Evolutionary conservation across 2,329 filamentous ascomycete genomes (phyloP).

Genomic region (Calonectria multiphialidica): DNA sequence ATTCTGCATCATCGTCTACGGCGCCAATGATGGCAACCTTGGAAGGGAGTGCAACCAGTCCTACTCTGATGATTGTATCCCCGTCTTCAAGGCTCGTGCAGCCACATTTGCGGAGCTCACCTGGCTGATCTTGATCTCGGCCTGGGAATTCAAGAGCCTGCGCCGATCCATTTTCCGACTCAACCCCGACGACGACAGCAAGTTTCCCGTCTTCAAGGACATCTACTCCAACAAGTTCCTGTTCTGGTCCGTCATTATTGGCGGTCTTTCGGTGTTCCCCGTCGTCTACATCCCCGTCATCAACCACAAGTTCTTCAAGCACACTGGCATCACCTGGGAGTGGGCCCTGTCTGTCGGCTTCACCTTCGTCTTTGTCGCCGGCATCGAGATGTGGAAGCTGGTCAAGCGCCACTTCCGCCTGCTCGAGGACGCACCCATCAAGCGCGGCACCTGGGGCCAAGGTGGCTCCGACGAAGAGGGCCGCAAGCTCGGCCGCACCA

Average conservation of each 20-base stretch:
- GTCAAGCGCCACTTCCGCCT: constrained; percentile 69
- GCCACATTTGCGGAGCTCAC: constrained; percentile 81
- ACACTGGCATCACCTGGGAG: constrained; percentile 79
- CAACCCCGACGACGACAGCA: constrained; percentile 63
- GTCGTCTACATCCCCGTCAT: constrained; percentile 80
- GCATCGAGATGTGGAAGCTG: constrained; percentile 80
- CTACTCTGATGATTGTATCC: constrained; percentile 66
- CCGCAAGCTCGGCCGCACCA: constrained; percentile 59
- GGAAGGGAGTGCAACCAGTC: constrained; percentile 73
- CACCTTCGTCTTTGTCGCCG: constrained; percentile 72
- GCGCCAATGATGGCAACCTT: constrained; percentile 66
- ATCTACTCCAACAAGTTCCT: constrained; percentile 78
- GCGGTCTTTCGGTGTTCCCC: constrained; percentile 72
- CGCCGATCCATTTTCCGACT: constrained; percentile 79
- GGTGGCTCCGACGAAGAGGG: constrained; percentile 62
- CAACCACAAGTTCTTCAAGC: constrained; percentile 79
- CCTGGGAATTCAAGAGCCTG: constrained; percentile 83
- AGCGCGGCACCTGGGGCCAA: constrained; percentile 64
- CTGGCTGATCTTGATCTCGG: constrained; percentile 79
- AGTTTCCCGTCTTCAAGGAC: constrained; percentile 69
- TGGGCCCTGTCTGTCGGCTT: constrained; percentile 77
- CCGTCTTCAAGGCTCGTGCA: constrained; percentile 78
- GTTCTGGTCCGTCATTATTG: constrained; percentile 74
- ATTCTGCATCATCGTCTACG: constrained; percentile 75
- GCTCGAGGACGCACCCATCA: constrained; percentile 64